These are phyloP conservation scores for Phytophthora foliorum DNA, from an alignment of 352 stramenopile genomes.

Conservation along the genomic window DNA sequence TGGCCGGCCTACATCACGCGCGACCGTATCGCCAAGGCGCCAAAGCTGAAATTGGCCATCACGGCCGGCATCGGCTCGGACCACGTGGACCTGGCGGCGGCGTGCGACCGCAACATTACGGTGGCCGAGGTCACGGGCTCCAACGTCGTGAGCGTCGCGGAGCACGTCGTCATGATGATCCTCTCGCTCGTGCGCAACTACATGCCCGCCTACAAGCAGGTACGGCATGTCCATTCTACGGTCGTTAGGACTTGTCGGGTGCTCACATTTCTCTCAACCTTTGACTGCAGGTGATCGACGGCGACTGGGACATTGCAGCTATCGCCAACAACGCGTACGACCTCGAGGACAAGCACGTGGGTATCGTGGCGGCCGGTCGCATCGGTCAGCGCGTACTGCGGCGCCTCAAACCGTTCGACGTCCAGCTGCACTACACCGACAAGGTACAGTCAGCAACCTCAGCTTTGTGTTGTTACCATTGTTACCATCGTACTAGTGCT, in stretches of 20 bases:
- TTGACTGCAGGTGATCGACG: conserved; percentile 45
- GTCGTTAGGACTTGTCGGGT: too few species aligned
- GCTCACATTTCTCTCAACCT: too few species aligned
- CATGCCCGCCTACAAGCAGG: conserved; percentile 55
- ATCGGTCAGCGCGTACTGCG: conserved; percentile 50
- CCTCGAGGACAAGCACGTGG: conserved; percentile 55
- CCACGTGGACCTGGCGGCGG: conserved; percentile 55
- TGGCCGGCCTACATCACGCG: conserved; percentile 59
- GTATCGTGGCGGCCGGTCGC: conserved; percentile 47
- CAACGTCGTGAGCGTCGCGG: conserved; percentile 53
- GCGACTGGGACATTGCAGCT: conserved; percentile 53
- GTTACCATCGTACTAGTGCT: too few species aligned
- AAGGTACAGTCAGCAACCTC: too few species aligned
- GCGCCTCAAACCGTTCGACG: conserved; percentile 55
- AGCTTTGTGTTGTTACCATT: too few species aligned
- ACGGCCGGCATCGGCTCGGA: conserved; percentile 55
- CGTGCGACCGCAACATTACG: conserved; percentile 51
- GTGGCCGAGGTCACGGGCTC: conserved; percentile 57
- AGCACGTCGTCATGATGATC: conserved; percentile 62
- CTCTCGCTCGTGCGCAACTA: conserved; percentile 58
- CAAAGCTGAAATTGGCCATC: conserved; percentile 55
- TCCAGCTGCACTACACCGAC: conserved; percentile 62
- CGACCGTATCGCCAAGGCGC: conserved; percentile 50
- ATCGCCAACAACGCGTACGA: conserved; percentile 49
- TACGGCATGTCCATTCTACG: too few species aligned